These are phyloP conservation scores for Alternaria burnsii DNA, from an alignment of 2,329 filamentous ascomycete genomes.

Conservation along the genomic window DNA sequence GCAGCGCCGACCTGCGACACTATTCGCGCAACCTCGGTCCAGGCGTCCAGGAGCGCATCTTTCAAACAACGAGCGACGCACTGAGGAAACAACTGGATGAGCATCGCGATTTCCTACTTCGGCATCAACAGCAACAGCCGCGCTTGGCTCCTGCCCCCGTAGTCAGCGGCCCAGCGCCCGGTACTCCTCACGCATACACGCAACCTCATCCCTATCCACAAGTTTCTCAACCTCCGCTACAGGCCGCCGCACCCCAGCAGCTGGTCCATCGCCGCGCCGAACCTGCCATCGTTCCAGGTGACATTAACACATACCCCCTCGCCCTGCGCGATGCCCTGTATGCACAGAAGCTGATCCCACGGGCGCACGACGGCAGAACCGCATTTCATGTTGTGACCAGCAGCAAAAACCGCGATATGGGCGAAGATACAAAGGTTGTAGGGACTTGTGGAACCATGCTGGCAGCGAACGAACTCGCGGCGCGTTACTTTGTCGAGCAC, in stretches of 20 bases:
- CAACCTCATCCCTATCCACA: not conserved
- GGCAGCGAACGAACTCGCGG: slow-evolving; percentile 14
- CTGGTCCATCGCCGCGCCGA: slow-evolving; percentile 4
- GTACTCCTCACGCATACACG: slow-evolving; percentile 1
- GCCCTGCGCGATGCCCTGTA: slow-evolving; percentile 18
- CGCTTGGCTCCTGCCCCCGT: slow-evolving; percentile 17
- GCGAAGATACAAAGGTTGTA: slow-evolving; percentile 6
- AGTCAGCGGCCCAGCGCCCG: slow-evolving; percentile 10
- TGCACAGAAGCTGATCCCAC: slow-evolving; percentile 10
- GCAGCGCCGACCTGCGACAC: slow-evolving; percentile 30
- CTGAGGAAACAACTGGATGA: slow-evolving; percentile 31
- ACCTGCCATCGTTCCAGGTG: slow-evolving; percentile 12
- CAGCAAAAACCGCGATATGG: not conserved
- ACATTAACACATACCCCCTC: slow-evolving; percentile 22
- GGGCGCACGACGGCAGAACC: slow-evolving; percentile 2
- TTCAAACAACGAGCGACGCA: slow-evolving; percentile 30
- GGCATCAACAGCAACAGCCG: slow-evolving; percentile 21
- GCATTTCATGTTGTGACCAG: slow-evolving; percentile 6
- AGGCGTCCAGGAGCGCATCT: slow-evolving; percentile 31
- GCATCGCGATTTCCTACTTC: slow-evolving; percentile 29
- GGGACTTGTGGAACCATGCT: slow-evolving; percentile 4
- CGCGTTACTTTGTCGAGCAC: slow-evolving; percentile 14
- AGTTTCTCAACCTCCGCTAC: slow-evolving; percentile 20
- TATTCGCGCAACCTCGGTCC: slow-evolving; percentile 34
- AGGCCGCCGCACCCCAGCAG: slow-evolving; percentile 14